Evolutionary conservation across 352 stramenopile genomes (phyloP).

Genomic region (Pythium dissimile): DNA sequence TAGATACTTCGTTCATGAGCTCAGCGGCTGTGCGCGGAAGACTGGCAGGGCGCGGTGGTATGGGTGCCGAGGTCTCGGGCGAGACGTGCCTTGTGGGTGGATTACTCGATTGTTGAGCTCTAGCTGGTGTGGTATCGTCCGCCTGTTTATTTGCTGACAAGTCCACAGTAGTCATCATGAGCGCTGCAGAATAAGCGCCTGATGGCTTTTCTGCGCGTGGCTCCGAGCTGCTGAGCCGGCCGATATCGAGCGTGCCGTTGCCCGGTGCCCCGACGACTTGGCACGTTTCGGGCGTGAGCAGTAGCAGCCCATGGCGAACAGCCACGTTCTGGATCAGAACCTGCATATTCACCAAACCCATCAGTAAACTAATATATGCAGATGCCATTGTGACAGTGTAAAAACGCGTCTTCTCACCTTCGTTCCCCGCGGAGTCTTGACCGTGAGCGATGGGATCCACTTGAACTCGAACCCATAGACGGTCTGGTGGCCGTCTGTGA

Average conservation of each 20-base stretch:
- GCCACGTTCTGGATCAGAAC: slow-evolving; percentile 61
- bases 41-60: not conserved
- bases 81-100: not conserved
- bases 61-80: not conserved
- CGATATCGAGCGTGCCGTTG: slow-evolving; percentile 20
- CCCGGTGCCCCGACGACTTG: slow-evolving; percentile 45
- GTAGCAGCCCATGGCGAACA: slow-evolving; percentile 64
- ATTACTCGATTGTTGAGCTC: not conserved
- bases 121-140: not conserved
- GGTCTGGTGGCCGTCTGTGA: slow-evolving; percentile 76
- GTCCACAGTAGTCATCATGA: slow-evolving; percentile 30
- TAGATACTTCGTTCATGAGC: not conserved
- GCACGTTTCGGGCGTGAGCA: slow-evolving; percentile 66
- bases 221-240: slow-evolving; percentile 11
- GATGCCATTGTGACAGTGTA: not conserved
- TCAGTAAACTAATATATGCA: no score
- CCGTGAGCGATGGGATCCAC: slow-evolving; percentile 47
- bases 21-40: slow-evolving; percentile 6
- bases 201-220: not conserved
- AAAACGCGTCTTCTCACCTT: slow-evolving; percentile 30
- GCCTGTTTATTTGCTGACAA: not conserved
- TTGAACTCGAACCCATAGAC: slow-evolving; percentile 74
- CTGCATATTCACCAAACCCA: slow-evolving; percentile 15
- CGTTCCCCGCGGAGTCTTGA: slow-evolving; percentile 49
- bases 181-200: slow-evolving; percentile 55